These are phyloP conservation scores for Amauroascus verrucosus DNA, from an alignment of 2,329 filamentous ascomycete genomes.

Conservation along the genomic window DNA sequence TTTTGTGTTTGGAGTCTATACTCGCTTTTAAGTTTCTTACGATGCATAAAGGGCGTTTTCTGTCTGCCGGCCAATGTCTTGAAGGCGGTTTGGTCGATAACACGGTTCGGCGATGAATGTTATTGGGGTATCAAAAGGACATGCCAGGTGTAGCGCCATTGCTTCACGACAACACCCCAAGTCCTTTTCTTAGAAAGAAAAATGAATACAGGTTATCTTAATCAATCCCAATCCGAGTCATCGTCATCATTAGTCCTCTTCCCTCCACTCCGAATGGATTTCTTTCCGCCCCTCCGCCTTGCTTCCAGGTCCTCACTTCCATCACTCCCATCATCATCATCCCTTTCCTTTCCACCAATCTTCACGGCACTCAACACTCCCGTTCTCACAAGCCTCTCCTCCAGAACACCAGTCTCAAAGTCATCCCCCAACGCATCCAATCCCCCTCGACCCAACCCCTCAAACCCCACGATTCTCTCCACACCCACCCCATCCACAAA, in stretches of 20 bases:
- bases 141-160: no score
- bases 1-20: neutral
- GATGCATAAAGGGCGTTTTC: neutral
- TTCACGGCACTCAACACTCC: constrained; percentile 31
- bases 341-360: constrained; percentile 22
- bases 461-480: constrained; percentile 40
- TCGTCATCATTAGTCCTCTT: constrained; percentile 28
- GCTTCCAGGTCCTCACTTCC: constrained; percentile 19
- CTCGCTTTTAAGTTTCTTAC: neutral
- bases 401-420: constrained; percentile 34
- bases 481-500: constrained; percentile 39
- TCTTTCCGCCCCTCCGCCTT: constrained; percentile 17
- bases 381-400: constrained; percentile 33
- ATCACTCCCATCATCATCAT: constrained; percentile 13
- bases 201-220: neutral
- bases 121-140: no score
- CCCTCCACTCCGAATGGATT: constrained; percentile 27
- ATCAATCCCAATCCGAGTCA: constrained; percentile 41
- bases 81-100: no score
- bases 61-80: neutral
- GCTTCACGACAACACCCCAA: neutral
- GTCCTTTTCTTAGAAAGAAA: neutral
- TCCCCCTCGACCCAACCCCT: constrained; percentile 34
- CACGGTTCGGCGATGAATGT: no score
- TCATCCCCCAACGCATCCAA: constrained; percentile 28